These are phyloP conservation scores for Penicillium sclerotiorum DNA, from an alignment of 2,329 filamentous ascomycete genomes.

Conservation along the genomic window DNA sequence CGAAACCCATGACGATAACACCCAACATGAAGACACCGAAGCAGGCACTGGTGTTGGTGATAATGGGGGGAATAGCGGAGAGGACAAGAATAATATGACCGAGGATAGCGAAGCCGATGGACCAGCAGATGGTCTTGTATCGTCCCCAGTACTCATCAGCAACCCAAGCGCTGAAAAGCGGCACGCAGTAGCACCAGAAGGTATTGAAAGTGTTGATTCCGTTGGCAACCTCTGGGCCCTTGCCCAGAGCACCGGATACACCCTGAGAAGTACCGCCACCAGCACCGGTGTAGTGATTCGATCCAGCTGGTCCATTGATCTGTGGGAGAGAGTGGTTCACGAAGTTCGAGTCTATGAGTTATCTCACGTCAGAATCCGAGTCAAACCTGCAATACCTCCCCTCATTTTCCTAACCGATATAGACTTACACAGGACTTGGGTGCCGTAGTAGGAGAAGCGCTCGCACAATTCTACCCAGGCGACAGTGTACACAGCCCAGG, in stretches of 20 bases:
- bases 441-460: slow-evolving; percentile 77
- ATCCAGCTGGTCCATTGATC: slow-evolving; percentile 18
- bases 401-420: neutral
- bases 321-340: slow-evolving; percentile 53
- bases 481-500: slow-evolving; percentile 68
- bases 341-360: slow-evolving; percentile 43
- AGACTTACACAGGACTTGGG: slow-evolving; percentile 63
- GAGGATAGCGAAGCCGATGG: slow-evolving; percentile 64
- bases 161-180: slow-evolving; percentile 60
- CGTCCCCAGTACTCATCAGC: slow-evolving; percentile 72
- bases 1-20: slow-evolving; percentile 69
- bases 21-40: slow-evolving; percentile 67
- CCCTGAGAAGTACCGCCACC: slow-evolving; percentile 35
- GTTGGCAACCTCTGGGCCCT: slow-evolving; percentile 57
- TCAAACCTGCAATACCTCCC: neutral
- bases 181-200: slow-evolving; percentile 65
- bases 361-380: slow-evolving; percentile 56
- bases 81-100: slow-evolving; percentile 69
- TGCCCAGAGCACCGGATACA: slow-evolving; percentile 48
- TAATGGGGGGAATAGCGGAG: slow-evolving; percentile 65
- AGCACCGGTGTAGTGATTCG: neutral
- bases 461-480: slow-evolving; percentile 75
- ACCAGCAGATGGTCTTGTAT: slow-evolving; percentile 70
- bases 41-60: slow-evolving; percentile 60
- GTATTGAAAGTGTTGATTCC: slow-evolving; percentile 55